Conservation (phyloP, 2,329 filamentous ascomycete species). For the Emergomyces pasteurianus region DNA sequence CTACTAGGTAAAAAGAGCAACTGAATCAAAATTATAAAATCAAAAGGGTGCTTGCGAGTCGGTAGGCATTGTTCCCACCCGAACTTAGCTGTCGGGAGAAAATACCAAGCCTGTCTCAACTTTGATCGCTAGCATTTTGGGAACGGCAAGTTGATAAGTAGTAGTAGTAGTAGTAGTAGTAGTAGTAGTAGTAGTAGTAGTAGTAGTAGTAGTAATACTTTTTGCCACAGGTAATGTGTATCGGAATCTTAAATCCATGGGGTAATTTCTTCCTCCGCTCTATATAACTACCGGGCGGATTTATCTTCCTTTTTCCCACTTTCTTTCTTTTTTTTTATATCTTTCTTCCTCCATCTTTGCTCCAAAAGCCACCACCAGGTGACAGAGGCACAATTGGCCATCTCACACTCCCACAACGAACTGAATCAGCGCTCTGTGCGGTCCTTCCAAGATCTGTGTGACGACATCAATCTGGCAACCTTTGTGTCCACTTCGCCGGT, state of each 20-base stretch:
- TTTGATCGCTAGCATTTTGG: no score
- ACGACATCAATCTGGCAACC: not conserved
- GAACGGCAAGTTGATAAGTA: no score
- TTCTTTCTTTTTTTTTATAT: not conserved
- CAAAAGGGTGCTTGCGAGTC: not conserved
- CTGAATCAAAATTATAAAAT: no score
- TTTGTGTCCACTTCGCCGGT: not conserved
- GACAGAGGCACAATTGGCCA: not conserved
- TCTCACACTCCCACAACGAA: not conserved
- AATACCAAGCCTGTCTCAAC: not conserved
- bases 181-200: not conserved
- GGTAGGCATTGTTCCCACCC: not conserved
- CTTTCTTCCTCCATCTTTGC: not conserved
- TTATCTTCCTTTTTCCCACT: not conserved
- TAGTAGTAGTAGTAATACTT: not conserved
- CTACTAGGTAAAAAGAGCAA: no score
- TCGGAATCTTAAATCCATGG: not conserved
- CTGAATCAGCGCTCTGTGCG: not conserved
- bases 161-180: no score
- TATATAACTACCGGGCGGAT: no score
- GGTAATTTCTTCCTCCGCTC: no score
- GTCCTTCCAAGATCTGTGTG: not conserved
- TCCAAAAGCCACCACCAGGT: not conserved
- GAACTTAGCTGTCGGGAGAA: not conserved
- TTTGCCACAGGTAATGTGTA: slow-evolving; percentile 2